Evolutionary conservation across 139 green algal species (phyloP).

Genomic region (Picochlorum sp.): DNA sequence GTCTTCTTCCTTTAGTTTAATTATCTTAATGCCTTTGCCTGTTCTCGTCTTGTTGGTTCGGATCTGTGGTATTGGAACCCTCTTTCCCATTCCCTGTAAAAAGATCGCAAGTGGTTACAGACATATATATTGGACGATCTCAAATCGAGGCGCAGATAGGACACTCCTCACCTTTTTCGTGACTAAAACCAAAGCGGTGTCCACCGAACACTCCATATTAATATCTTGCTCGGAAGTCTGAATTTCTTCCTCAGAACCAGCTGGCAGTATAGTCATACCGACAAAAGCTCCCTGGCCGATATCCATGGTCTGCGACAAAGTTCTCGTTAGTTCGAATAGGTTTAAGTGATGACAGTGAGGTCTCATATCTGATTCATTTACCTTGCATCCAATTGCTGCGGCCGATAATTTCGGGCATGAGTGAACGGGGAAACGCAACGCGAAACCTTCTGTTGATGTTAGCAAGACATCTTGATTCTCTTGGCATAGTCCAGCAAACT

Average conservation of each 20-base stretch:
- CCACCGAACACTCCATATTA: not conserved
- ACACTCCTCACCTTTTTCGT: slow-evolving; percentile 17
- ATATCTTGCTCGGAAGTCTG: slow-evolving; percentile 2
- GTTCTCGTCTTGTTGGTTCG: slow-evolving; percentile 7
- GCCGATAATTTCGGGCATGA: not conserved
- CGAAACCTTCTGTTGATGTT: slow-evolving; percentile 27
- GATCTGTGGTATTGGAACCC: slow-evolving; percentile 26
- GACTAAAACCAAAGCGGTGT: slow-evolving; percentile 32
- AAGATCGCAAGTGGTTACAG: slow-evolving; percentile 18
- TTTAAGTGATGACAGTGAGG: not conserved
- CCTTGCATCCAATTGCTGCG: not conserved
- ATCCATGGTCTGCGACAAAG: slow-evolving; percentile 21
- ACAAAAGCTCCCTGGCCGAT: slow-evolving; percentile 24
- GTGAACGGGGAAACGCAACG: slow-evolving; percentile 23
- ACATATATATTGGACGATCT: not conserved
- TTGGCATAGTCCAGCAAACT: slow-evolving; percentile 31
- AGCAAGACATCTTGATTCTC: slow-evolving; percentile 37
- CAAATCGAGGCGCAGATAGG: not conserved
- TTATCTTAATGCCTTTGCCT: slow-evolving; percentile 9
- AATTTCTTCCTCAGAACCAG: not conserved
- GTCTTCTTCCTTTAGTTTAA: slow-evolving; percentile 26
- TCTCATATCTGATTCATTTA: not conserved
- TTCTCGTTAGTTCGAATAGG: not conserved
- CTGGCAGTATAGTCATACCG: slow-evolving; percentile 38
- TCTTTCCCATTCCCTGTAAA: slow-evolving; percentile 22